phyloP scores from a whole-genome alignment of 306 rosid genomes.

The Delonix regia region DNA sequence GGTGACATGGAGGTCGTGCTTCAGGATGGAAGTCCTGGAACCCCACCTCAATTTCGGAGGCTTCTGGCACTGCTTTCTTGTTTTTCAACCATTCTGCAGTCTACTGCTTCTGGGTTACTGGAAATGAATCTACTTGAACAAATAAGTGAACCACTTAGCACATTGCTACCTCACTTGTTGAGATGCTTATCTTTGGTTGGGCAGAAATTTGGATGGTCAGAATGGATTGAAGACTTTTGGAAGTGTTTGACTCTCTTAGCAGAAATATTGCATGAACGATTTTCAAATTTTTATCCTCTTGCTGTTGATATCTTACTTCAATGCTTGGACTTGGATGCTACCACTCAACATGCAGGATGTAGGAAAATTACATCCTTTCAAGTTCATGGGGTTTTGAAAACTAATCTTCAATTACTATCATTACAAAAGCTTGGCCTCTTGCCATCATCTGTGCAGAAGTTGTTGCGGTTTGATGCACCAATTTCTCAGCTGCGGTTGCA shows the following conservation, averaged over 20 bases:
- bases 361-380: slow-evolving; percentile 68
- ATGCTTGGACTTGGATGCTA: slow-evolving; percentile 61
- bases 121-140: slow-evolving; percentile 86
- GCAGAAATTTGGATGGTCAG: slow-evolving; percentile 87
- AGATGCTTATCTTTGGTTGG: slow-evolving; percentile 83
- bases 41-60: slow-evolving; percentile 75
- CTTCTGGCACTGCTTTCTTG: slow-evolving; percentile 80
- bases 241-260: slow-evolving; percentile 92
- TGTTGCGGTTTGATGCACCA: slow-evolving; percentile 72
- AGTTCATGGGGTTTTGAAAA: slow-evolving; percentile 90
- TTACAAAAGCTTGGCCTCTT: slow-evolving; percentile 85
- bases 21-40: slow-evolving; percentile 86
- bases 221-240: slow-evolving; percentile 93
- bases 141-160: slow-evolving; percentile 73
- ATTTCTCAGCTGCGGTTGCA: slow-evolving; percentile 81
- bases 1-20: slow-evolving; percentile 96
- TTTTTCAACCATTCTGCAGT: slow-evolving; percentile 80
- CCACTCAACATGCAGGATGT: slow-evolving; percentile 42
- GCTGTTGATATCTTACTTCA: slow-evolving; percentile 77
- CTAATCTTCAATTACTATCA: slow-evolving; percentile 86
- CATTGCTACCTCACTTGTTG: slow-evolving; percentile 73
- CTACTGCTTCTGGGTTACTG: slow-evolving; percentile 90
- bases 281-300: slow-evolving; percentile 69
- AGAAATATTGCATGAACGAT: slow-evolving; percentile 76
- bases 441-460: slow-evolving; percentile 67